A percentile compares a stretch with the other conserved stretches of the same genome.
These are phyloP conservation scores for Cytospora paraplurivora DNA, from an alignment of 2,329 filamentous ascomycete genomes.

Conservation along the genomic window DNA sequence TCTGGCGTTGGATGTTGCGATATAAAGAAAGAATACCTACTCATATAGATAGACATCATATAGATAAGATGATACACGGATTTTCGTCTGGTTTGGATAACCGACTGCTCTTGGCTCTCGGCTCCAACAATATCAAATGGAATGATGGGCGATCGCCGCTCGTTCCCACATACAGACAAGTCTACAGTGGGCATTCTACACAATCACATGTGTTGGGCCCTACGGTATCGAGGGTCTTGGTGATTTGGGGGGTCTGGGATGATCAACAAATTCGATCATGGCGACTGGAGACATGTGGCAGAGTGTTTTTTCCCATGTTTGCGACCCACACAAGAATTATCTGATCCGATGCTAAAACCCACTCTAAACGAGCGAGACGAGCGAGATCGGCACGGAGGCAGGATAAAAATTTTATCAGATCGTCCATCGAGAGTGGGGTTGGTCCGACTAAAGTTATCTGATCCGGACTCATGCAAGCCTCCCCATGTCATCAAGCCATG, in stretches of 20 bases:
- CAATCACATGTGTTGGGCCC: background rate
- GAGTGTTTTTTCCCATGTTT: background rate
- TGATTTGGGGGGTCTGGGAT: background rate
- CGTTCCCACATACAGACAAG: background rate
- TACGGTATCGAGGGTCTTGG: background rate
- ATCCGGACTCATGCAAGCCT: constrained; percentile 34
- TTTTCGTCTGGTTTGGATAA: background rate
- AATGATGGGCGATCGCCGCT: background rate
- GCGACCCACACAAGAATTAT: constrained; percentile 22
- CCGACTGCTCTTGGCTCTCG: background rate
- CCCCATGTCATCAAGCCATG: constrained; percentile 16
- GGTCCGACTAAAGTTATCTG: constrained; percentile 39
- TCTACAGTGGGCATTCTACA: background rate
- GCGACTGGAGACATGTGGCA: background rate
- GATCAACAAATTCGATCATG: background rate
- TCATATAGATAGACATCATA: constrained; percentile 12
- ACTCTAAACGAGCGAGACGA: constrained; percentile 16
- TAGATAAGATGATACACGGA: constrained; percentile 4
- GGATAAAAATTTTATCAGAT: constrained; percentile 28
- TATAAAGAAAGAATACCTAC: constrained; percentile 5
- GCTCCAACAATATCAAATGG: background rate
- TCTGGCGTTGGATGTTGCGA: constrained; percentile 2
- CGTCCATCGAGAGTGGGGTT: constrained; percentile 15
- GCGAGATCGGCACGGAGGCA: constrained; percentile 26
- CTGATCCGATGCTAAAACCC: constrained; percentile 18